Base-by-base conservation (phyloP, 1,139 yeast species). In the Suhomyces maxii region DNA sequence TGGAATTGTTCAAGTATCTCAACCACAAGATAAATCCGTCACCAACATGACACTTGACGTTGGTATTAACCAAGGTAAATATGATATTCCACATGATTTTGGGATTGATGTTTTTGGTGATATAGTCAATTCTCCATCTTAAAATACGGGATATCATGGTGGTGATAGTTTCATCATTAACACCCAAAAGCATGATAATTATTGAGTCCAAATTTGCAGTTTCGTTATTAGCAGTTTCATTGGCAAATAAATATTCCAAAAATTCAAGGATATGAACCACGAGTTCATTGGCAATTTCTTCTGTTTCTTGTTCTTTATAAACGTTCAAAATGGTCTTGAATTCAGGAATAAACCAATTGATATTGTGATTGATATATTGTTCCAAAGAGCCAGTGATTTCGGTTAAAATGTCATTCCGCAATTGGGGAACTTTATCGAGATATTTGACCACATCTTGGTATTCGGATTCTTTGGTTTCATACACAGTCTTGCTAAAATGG, bases 11-110 rank as follows among this genome's bases (percentile, higher is more conserved):
- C 45, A 84, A 65, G 50, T 73, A 74, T 46, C 89, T 69, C 42
- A 85, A 62, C 83, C 88, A 80, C 26, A 83, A 67, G 9, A 80
- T 68, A 46, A 71, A 77, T 0, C 79, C 80, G 55, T 75, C 76
- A 10, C 76, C 64, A 30, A 58, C 65, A 49, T 73, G 76, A 31
- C 63, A 56, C 42, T 67, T 65, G 9, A 58, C 53, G 0, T 57
- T 44, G 2, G 73, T 59, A 2, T 52, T 47, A 39, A 68, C 63
- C 33, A 82, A 60, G 0, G 57, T 47, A 47, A 68, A 73, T 7
- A 83, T 67, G 3, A 73, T 53, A 6, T 65, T 55, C 88, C 88
- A 83, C 2, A 79, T 54, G 8, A 63, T 53, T 1, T 48, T 23
- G 6, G 63, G 48, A 6, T 61, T 56, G 7, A 45, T 44, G 49